Base-by-base conservation (phyloP, 352 stramenopile species). In the Aphanomyces cochlioides region DNA sequence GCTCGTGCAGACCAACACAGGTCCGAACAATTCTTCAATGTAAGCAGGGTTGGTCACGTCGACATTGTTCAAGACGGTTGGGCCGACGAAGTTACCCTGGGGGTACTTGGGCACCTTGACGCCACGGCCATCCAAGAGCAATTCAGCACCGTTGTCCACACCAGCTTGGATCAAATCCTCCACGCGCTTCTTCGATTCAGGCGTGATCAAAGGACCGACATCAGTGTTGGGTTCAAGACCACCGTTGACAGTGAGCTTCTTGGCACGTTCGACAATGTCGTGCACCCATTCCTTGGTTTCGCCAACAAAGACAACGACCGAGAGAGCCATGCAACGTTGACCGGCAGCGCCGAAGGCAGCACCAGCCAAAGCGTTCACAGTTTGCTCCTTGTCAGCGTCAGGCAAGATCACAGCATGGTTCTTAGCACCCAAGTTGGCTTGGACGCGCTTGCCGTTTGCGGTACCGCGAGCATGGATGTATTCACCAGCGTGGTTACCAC, bases 251-350 rank as follows among this genome's bases (percentile, higher is more conserved):
- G 87, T 97, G 71, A 98, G 87, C 59, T 83, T 77, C 74, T 95
- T 92, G 56, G 92, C 94, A 74, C 93, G 89, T 56, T 90, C 71
- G 8, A 96, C 90, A 66, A 98, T 88, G 66, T 98, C 91, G 60
- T 90, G 77, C 34, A 98, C 85, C 85, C 93, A 98, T 70, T 98
- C 89, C 72, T 96, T 90, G 41, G 86, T 83, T 70, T 98, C 85
- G 43, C 96, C 96, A 3, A 99, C 96, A 66, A 99, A 96, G 36
- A 99, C 84, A 17, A 96, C 85, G n/a, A 97, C 89, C 41, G 85
- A 97, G 4, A 99, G 78, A 28, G 97, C 96, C 97, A 99, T 99
- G 80, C 97, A 99, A 64, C 97, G 88, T 85, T 99, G 96, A 45
- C 97, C 97, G 8, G 97, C 96, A 43, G 96, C 96, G n/a, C 97